These are phyloP conservation scores for Teunomyces kruisii DNA, from an alignment of 805 yeast genomes.

Conservation along the genomic window DNA sequence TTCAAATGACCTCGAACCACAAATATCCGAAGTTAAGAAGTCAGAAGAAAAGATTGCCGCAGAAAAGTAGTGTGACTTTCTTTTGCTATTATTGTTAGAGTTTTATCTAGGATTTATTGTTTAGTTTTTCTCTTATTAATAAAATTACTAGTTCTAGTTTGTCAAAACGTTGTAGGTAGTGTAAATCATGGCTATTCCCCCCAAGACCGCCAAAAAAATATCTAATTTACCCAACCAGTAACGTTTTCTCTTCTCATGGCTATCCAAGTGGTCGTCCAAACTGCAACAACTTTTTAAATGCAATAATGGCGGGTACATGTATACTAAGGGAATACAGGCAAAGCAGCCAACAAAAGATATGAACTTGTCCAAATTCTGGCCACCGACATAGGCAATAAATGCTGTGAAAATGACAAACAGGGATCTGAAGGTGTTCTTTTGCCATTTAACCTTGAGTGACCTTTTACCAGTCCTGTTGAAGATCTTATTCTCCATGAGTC, in stretches of 20 bases:
- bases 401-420: slow-evolving; percentile 55
- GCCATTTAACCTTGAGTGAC: slow-evolving; percentile 57
- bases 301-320: slow-evolving; percentile 80
- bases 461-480: slow-evolving; percentile 53
- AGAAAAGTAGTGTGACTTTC: too few relatives aligned
- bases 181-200: slow-evolving; percentile 61
- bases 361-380: slow-evolving; percentile 66
- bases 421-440: slow-evolving; percentile 59
- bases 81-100: too few relatives aligned
- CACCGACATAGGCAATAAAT: slow-evolving; percentile 63
- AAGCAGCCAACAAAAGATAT: slow-evolving; percentile 82
- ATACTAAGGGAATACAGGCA: slow-evolving; percentile 83
- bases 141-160: neutral
- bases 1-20: too few relatives aligned
- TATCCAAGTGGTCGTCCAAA: slow-evolving; percentile 13
- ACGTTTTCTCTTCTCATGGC: slow-evolving; percentile 27
- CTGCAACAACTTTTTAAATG: slow-evolving; percentile 56
- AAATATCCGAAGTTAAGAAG: neutral
- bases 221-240: slow-evolving; percentile 45
- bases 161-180: slow-evolving; percentile 60
- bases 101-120: too few relatives aligned
- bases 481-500: slow-evolving; percentile 64
- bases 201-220: slow-evolving; percentile 50
- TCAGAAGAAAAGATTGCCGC: neutral
- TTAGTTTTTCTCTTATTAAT: too few relatives aligned